Percentiles rank a stretch among this genome's conserved stretches.
These are phyloP conservation scores for Trichosanthes truncata DNA, from an alignment of 306 rosid genomes.

Conservation along the genomic window DNA sequence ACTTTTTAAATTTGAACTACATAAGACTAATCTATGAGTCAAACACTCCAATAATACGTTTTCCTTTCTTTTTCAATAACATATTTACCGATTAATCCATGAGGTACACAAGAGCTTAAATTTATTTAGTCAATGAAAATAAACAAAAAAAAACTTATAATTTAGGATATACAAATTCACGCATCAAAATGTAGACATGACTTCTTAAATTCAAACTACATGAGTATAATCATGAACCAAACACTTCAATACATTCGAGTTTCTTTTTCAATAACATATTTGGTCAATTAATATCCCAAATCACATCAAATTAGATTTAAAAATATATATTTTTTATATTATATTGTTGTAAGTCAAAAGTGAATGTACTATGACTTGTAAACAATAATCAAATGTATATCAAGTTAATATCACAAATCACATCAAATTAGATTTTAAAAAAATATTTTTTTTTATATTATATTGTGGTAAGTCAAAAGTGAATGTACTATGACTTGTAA, in stretches of 20 bases:
- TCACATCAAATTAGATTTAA: neutral
- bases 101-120: neutral
- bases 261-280: too few species aligned
- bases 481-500: neutral
- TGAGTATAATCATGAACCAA: neutral
- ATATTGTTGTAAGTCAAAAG: neutral
- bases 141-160: too few species aligned
- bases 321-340: neutral
- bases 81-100: neutral
- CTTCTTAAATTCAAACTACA: neutral
- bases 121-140: too few species aligned
- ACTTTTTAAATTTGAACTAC: neutral
- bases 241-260: neutral
- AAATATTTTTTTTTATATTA: neutral
- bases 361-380: neutral
- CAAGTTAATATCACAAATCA: too few species aligned
- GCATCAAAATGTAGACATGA: neutral
- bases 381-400: neutral
- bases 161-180: too few species aligned
- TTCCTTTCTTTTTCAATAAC: neutral
- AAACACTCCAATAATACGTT: too few species aligned
- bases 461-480: neutral
- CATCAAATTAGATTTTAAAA: too few species aligned
- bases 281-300: neutral
- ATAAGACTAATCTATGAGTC: neutral